Percentiles rank a stretch among this genome's conserved stretches.
Conservation (phyloP, 306 rosid genomes). For the Corylus americana region DNA sequence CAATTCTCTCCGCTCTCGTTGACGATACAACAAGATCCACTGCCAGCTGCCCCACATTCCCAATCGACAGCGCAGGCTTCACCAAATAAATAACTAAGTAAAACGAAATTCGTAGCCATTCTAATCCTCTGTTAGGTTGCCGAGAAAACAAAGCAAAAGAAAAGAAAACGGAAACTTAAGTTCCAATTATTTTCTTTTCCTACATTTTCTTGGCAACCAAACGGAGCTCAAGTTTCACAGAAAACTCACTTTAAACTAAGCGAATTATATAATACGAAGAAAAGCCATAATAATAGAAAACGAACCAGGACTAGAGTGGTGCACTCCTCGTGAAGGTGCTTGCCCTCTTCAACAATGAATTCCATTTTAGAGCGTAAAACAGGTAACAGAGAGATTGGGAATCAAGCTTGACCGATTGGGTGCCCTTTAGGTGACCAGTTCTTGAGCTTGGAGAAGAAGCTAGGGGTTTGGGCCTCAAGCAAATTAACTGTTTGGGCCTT, state of each 20-base stretch:
- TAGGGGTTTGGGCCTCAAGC: no score
- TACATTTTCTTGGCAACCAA: background rate
- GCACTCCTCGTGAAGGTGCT: slow-evolving; percentile 43
- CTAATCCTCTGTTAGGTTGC: background rate
- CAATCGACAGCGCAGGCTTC: slow-evolving; percentile 90
- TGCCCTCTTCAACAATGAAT: slow-evolving; percentile 63
- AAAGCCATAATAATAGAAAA: slow-evolving; percentile 29
- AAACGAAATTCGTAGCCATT: background rate
- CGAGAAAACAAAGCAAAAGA: background rate
- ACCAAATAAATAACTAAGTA: slow-evolving; percentile 10
- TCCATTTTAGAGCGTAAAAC: slow-evolving; percentile 40
- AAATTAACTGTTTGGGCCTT: no score
- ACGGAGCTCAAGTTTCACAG: background rate
- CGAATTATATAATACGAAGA: background rate
- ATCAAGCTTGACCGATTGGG: background rate
- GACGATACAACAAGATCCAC: slow-evolving; percentile 78
- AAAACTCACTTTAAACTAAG: background rate
- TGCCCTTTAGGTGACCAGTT: no score
- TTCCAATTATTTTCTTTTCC: background rate
- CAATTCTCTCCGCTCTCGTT: slow-evolving; percentile 66
- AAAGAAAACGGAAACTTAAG: background rate
- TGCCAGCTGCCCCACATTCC: slow-evolving; percentile 89
- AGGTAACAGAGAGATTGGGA: background rate
- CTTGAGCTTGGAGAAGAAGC: no score
- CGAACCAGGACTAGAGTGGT: slow-evolving; percentile 79